These are phyloP conservation scores for Hypoxylon trugodes DNA, from an alignment of 495 filamentous ascomycete species.

Conservation along the genomic window DNA sequence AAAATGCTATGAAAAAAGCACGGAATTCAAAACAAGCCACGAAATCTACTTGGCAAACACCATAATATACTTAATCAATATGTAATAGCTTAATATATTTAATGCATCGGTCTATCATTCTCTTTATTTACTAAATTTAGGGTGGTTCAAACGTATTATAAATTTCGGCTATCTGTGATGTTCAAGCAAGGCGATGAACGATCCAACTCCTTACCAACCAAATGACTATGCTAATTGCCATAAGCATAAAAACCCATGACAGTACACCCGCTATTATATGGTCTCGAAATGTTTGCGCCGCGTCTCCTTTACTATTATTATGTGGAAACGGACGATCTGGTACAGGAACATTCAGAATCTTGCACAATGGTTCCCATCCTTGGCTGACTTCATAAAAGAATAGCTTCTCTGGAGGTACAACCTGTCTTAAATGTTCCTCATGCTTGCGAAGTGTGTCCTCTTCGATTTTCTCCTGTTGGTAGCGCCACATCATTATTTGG, in stretches of 20 bases:
- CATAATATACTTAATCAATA: too few relatives aligned
- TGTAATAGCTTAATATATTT: too few relatives aligned
- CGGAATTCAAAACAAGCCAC: too few relatives aligned
- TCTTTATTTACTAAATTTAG: background rate
- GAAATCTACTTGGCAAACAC: too few relatives aligned
- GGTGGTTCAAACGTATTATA: background rate
- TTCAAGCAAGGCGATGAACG: constrained; percentile 15
- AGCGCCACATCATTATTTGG: constrained; percentile 43
- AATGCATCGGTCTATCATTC: background rate
- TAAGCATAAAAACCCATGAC: constrained; percentile 41
- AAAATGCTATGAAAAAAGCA: too few relatives aligned
- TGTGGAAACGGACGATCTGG: constrained; percentile 50
- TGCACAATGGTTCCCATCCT: constrained; percentile 53
- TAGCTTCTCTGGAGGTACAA: constrained; percentile 50
- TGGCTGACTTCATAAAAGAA: constrained; percentile 57
- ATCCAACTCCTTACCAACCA: constrained; percentile 33
- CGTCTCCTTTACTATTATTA: constrained; percentile 45
- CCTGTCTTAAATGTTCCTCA: constrained; percentile 45
- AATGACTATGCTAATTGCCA: constrained; percentile 29
- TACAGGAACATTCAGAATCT: constrained; percentile 47
- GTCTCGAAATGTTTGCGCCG: constrained; percentile 37
- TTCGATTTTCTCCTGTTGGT: constrained; percentile 41
- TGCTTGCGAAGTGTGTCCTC: constrained; percentile 46
- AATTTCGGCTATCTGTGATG: background rate
- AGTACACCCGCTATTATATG: constrained; percentile 36